Evolutionary conservation across 352 stramenopile species (phyloP), one percentile per base, ranked within the genome.

Genomic region (Bremia lactucae): DNA sequence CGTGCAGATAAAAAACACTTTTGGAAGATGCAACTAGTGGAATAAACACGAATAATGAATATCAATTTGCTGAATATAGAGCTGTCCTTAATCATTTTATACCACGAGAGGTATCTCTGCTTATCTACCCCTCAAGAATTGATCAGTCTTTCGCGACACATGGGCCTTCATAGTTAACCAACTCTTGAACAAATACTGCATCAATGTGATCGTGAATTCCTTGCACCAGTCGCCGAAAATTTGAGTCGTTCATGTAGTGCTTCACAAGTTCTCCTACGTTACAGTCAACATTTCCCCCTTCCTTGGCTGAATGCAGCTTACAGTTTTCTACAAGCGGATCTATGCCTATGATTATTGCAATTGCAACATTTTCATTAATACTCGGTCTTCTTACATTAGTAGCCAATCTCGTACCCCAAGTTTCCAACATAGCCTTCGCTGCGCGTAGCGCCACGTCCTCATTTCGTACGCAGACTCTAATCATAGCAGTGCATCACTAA

Each of bases 381-480:
- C 19, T 13, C 29, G 22, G 16, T 10, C 2, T 44, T 14, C 14
- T 6, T 24, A 6, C 6, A 14, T 20, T 18, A 11, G 20, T 23
- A 19, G 19, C 9, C 14, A 36, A 2, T 28, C 6, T 25, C 54
- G 22, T 36, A 74, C 66, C 63, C 66, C 66, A 78, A 2, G 24
- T 57, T 9, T 72, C 37, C 63, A 78, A 70, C 54, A 78, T 74
- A 0, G 13, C 15, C 14, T 60, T 48, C 13, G 63, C 66, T 29
- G 49, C 62, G 23, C 46, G 48, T 6, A 74, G 38, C 8, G 54
- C 48, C 20, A 63, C 48, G 2, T 58, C 37, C 11, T 46, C 16
- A 9, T 59, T 35, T 14, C 22, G 45, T 14, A 65, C n/a, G 15
- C 63, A 52, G 16, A 78, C 34, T 9, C 66, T 78, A 34, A 25